These are phyloP conservation scores for Inonotus obliquus DNA, from an alignment of 1,284 basidiomycete species.

Conservation along the genomic window DNA sequence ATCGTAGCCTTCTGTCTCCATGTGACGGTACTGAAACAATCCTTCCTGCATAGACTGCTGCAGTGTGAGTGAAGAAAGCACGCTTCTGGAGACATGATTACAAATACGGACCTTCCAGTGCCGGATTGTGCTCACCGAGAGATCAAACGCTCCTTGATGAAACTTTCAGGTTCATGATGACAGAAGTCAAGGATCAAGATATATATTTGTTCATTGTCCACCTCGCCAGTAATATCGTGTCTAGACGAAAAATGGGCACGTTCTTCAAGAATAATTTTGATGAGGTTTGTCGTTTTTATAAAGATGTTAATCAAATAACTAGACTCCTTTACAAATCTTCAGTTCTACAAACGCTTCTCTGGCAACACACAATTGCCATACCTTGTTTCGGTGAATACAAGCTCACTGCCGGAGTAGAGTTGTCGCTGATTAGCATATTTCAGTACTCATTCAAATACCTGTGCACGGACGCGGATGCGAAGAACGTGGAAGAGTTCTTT, in stretches of 20 bases:
- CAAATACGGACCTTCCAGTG: constrained; percentile 20
- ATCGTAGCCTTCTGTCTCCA: constrained; percentile 46
- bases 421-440: background rate
- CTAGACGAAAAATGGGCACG: constrained; percentile 36
- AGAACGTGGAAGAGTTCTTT: constrained; percentile 43
- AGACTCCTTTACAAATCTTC: background rate
- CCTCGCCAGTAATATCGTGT: constrained; percentile 39
- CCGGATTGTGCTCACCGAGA: constrained; percentile 42
- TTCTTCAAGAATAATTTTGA: constrained; percentile 61
- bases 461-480: constrained; percentile 64
- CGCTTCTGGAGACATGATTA: background rate
- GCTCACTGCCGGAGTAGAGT: background rate
- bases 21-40: background rate
- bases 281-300: constrained; percentile 33
- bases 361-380: constrained; percentile 57
- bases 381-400: constrained; percentile 43
- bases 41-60: background rate
- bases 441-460: constrained; percentile 59
- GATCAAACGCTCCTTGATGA: constrained; percentile 47
- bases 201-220: constrained; percentile 51
- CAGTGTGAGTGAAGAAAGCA: constrained; percentile 1
- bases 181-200: constrained; percentile 61
- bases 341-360: constrained; percentile 71
- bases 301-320: background rate
- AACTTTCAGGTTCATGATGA: constrained; percentile 55